Percentiles rank a stretch among this genome's conserved stretches.
These are phyloP conservation scores for Aspergillus bridgeri DNA, from an alignment of 495 filamentous ascomycete species.

Conservation along the genomic window DNA sequence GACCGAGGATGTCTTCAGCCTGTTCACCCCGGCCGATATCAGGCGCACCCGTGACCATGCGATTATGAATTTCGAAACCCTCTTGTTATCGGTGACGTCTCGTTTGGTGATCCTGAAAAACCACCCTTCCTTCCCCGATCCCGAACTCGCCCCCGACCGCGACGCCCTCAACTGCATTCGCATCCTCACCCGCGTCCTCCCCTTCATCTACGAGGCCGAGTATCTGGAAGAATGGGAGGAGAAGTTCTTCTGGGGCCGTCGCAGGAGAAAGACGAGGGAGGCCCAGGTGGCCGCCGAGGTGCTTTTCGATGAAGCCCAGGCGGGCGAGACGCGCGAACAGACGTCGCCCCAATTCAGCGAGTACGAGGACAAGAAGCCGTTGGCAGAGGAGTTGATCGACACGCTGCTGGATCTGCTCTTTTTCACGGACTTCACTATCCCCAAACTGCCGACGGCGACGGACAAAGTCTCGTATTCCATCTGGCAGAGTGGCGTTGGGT, in stretches of 20 bases:
- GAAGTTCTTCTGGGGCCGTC: constrained; percentile 82
- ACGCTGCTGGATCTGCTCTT: constrained; percentile 87
- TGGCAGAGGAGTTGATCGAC: constrained; percentile 93
- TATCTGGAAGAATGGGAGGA: constrained; percentile 85
- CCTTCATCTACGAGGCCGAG: constrained; percentile 90
- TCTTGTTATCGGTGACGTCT: constrained; percentile 77
- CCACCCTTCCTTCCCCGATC: constrained; percentile 85
- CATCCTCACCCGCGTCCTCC: constrained; percentile 84
- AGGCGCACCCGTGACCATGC: constrained; percentile 84
- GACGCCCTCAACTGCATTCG: constrained; percentile 93
- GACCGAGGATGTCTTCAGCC: constrained; percentile 91
- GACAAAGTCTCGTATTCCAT: constrained; percentile 88
- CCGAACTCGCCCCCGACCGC: constrained; percentile 81
- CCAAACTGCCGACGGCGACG: constrained; percentile 60
- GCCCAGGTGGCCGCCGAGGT: constrained; percentile 63
- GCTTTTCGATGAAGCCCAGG: constrained; percentile 74
- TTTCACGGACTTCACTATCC: constrained; percentile 84
- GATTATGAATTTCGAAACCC: constrained; percentile 85
- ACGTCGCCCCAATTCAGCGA: constrained; percentile 50
- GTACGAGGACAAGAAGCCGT: constrained; percentile 78
- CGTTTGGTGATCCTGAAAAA: constrained; percentile 78
- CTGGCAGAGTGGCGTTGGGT: constrained; percentile 97
- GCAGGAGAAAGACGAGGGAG: constrained; percentile 58
- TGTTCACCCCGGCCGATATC: constrained; percentile 92
- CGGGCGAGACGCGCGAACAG: constrained; percentile 45